Percentiles rank a stretch among this genome's conserved stretches.
Evolutionary conservation across 2,329 filamentous ascomycete genomes (phyloP).

Genomic region (Penicillium sumatraense): DNA sequence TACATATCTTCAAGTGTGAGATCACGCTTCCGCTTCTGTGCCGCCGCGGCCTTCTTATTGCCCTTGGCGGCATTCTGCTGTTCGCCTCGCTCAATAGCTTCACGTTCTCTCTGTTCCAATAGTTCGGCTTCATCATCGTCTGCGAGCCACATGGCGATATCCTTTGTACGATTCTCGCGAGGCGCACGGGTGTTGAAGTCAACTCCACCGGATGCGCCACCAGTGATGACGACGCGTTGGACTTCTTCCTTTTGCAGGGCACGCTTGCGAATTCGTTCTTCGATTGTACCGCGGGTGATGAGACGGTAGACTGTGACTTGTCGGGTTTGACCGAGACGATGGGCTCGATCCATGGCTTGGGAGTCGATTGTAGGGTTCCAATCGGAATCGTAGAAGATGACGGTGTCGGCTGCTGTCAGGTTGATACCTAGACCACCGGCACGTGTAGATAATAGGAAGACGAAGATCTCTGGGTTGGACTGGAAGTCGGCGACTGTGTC

Average conservation of each 20-base stretch:
- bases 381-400: constrained; percentile 99
- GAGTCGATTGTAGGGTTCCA: constrained; percentile 99
- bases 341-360: constrained; percentile 97
- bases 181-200: constrained; percentile 89
- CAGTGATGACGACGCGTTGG: constrained; percentile 93
- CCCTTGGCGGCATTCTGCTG: constrained; percentile 63
- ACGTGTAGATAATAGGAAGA: constrained; percentile 93
- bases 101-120: constrained; percentile 90
- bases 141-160: constrained; percentile 98
- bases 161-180: constrained; percentile 91
- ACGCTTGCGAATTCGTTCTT: constrained; percentile 96
- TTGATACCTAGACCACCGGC: constrained; percentile 99
- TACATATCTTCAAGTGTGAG: constrained; percentile 92
- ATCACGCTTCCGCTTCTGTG: constrained; percentile 63
- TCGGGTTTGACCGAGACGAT: constrained; percentile 92
- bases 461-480: constrained; percentile 89
- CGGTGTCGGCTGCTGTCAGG: constrained; percentile 91
- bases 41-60: constrained; percentile 60
- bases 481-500: constrained; percentile 98
- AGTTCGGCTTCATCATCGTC: constrained; percentile 95
- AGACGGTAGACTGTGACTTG: constrained; percentile 98
- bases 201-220: constrained; percentile 79
- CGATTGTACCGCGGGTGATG: constrained; percentile 94
- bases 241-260: constrained; percentile 98
- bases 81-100: constrained; percentile 73